phyloP scores from a whole-genome alignment of 805 yeast species.

The Metschnikowia lachancei region DNA sequence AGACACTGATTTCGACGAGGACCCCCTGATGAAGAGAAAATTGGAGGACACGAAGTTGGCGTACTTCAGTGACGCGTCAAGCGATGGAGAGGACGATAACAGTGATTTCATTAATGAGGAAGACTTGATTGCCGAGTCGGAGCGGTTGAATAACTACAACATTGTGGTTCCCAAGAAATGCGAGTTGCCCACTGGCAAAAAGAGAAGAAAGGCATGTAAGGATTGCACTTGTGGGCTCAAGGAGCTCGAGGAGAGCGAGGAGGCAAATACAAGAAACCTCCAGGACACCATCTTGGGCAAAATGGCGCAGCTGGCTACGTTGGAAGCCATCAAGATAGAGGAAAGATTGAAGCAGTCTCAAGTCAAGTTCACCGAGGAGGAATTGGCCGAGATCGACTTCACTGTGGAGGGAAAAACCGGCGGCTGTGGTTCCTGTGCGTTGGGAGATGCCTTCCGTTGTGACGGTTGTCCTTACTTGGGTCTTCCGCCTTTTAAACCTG shows the following conservation, averaged over 20 bases:
- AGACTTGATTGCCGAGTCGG: conserved; percentile 34
- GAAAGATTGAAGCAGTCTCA: conserved; percentile 37
- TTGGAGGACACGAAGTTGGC: conserved; percentile 48
- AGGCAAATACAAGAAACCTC: conserved; percentile 37
- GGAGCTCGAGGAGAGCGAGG: conserved; percentile 77
- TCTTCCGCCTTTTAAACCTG: conserved; percentile 97
- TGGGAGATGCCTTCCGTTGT: conserved; percentile 98
- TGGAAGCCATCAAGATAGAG: conserved; percentile 55
- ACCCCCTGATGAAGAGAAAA: conserved; percentile 42
- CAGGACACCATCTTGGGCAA: conserved; percentile 46
- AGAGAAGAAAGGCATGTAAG: conserved; percentile 91
- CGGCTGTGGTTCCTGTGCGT: conserved; percentile 94
- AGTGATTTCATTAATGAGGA: conserved; percentile 53
- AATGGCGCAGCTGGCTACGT: conserved; percentile 50
- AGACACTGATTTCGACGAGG: conserved; percentile 39
- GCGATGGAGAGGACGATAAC: conserved; percentile 50
- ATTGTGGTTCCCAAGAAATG: conserved; percentile 60
- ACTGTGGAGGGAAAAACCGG: conserved; percentile 97
- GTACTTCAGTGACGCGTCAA: conserved; percentile 52
- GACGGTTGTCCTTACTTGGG: conserved; percentile 98
- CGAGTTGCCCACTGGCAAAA: conserved; percentile 49
- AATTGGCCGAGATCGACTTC: conserved; percentile 87
- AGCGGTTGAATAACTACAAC: conserved; percentile 25
- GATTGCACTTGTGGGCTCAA: conserved; percentile 97
- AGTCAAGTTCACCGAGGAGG: conserved; percentile 59